Base-by-base conservation (phyloP, 2,329 filamentous ascomycete species). In the Tothia fuscella region DNA sequence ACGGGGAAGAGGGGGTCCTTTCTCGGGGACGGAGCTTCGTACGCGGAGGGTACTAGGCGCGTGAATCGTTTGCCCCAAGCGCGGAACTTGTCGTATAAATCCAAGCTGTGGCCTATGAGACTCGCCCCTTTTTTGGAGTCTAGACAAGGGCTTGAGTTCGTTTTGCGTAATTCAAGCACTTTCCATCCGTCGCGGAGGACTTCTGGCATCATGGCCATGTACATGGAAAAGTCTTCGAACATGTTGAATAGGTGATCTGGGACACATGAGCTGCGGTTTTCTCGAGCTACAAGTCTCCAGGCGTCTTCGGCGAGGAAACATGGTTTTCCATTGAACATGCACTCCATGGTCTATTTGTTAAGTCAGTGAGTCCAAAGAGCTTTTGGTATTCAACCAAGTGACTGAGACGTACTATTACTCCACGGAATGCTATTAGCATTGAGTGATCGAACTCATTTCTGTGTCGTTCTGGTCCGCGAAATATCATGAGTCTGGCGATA, bases 251-350 rank as follows among this genome's bases (percentile, higher is more conserved):
- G 31, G 10, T 26, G 9, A 16, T 40, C 38, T 4, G 25, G 25
- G 6, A 40, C n/a, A 13, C 19, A n/a, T 6, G 2, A 20, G 14
- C 22, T 20, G 6, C 31, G 29, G 16, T 26, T 24, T 13, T 24
- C 38, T 30, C 38, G n/a, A 12, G 38, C 29, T 28, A 40, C 38
- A 10, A 29, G 16, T 22, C n/a, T 21, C 38, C 38, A 40, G 3
- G 25, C 29, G 22, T 40, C 29, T 4, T n/a, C 10, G 17, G 25
- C 29, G n/a, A 40, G 29, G 26, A 40, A 40, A 14, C 25, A 29
- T 13, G 19, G 22, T n/a, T 32, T 40, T n/a, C 25, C 38, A 29
- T 29, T 30, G 29, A 40, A 40, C 38, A 40, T 40, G 16, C 38
- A 40, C 25, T 40, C 38, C 38, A 40, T 40, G 9, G 29, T 40